Base-by-base conservation (phyloP, 2,329 filamentous ascomycete genomes). In the Fusarium sororula region DNA sequence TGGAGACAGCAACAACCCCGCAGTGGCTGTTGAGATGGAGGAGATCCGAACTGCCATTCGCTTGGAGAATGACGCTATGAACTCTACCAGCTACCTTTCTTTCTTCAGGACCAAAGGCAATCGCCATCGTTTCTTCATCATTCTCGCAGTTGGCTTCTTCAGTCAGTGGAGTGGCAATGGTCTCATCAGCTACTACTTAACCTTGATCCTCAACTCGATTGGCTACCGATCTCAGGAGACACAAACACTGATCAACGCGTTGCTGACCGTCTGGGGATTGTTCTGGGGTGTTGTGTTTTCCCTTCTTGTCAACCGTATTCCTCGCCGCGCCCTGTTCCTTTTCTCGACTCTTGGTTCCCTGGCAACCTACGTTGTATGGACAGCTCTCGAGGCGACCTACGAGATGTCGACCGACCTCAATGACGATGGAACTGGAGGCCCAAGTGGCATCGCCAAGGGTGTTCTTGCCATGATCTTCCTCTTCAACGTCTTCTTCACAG, bases 71-170 rank as follows among this genome's bases (percentile, higher is more conserved):
- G 63, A 62, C 7, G 65, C 65, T 8, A 41, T 62, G 65, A n/a
- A 8, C 10, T 37, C 54, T 0, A 68, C 65, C 5, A 68, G 65
- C 41, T 68, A 68, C 6, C 35, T 68, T 1, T 68, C 63, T 4
- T 68, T 68, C 28, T 68, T 68, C 54, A 68, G 28, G 41, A 68
- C 63, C 7, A 68, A 68, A 41, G 65, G 65, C 4, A 68, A 68
- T 6, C 65, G 65, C 1, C 65, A 39, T 13, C 65, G 65, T 13
- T 68, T 68, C 41, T 68, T 68, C 8, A 68, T 68, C n/a, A 68
- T 68, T 11, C 47, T 68, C 1, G 42, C 65, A 3, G 63, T 68
- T 1, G 65, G 65, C 2, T 68, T 68, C 26, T 68, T 68, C 7
- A 68, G 63, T 42, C 65, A 68, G 4, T 68, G 65, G 65, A 68